Conservation (phyloP, 1,284 basidiomycete genomes). For the Cutaneotrichosporon sp. region DNA sequence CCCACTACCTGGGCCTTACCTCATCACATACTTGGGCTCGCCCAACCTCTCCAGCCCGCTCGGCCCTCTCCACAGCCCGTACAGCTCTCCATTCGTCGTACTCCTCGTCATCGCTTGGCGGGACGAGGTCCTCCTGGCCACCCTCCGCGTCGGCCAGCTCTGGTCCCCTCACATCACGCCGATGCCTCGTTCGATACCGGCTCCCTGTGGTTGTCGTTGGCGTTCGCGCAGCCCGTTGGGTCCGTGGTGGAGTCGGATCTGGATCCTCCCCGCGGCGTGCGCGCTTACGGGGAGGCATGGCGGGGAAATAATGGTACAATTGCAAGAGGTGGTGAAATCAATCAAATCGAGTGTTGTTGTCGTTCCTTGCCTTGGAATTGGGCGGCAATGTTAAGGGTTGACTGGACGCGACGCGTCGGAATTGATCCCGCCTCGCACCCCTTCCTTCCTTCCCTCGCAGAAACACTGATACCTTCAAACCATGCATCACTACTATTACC, state of each 20-base stretch:
- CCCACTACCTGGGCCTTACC: not conserved
- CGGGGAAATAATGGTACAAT: not conserved
- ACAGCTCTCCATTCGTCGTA: constrained; percentile 34
- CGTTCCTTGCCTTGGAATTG: not conserved
- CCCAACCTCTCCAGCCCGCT: not conserved
- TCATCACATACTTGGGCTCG: not conserved
- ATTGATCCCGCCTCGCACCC: not conserved
- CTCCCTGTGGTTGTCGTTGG: not conserved
- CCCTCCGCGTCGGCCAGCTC: constrained; percentile 12
- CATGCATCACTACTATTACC: constrained; percentile 1
- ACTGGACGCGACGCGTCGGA: constrained; percentile 5
- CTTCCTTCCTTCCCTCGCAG: not conserved
- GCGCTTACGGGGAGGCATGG: constrained; percentile 14
- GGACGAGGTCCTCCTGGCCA: constrained; percentile 30
- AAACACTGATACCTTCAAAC: not conserved
- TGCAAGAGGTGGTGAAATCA: not conserved
- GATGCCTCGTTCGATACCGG: constrained; percentile 14
- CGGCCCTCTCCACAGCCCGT: constrained; percentile 5
- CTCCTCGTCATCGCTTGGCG: constrained; percentile 42
- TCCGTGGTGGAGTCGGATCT: not conserved
- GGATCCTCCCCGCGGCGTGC: constrained; percentile 3
- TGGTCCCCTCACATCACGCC: constrained; percentile 7
- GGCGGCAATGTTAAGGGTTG: not conserved
- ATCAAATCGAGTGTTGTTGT: not conserved
- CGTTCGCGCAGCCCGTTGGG: not conserved